Evolutionary conservation across 371 early-diverging fungal species (phyloP), one percentile per base, ranked within the genome.

Genomic region (Rhizomucor pusillus): DNA sequence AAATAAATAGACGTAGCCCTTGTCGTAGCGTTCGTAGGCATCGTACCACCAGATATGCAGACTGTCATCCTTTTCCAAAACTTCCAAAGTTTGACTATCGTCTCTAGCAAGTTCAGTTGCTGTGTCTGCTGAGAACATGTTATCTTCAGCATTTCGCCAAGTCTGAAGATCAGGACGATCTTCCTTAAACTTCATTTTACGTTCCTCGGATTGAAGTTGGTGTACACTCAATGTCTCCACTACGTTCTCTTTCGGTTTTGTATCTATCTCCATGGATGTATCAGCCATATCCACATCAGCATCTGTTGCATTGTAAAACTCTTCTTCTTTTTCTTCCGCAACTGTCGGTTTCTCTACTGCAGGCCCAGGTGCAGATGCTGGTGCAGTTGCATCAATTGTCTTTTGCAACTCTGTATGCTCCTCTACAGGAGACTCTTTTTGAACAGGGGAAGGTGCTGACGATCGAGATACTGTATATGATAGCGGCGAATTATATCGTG

Each of bases 21-120:
- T 77, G n/a, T 77, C 77, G 58, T 79, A 75, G 35, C 82, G 81
- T 62, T 98, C 98, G 59, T 76, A 84, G 5, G 93, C 95, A 75
- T 98, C 99, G 50, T 95, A 77, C 97, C 96, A 98, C 73, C 84
- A 94, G 71, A 98, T 71, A 33, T 70, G 67, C 45, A 91, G 43
- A 12, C 70, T 74, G 18, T 86, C 89, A 51, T 86, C 84, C 4
- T 66, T 56, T 54, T 88, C 85, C 43, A 86, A 56, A n/a, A 83
- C 63, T 24, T 67, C 52, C 23, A 24, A 33, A 0, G 25, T 43
- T 47, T 54, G 47, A 9, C 29, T 54, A 29, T 66, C 59, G 37
- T 64, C 41, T 39, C 49, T 35, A 46, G 59, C 16, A 47, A 61
- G 57, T 50, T 64, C 56, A 20, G 51, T 50, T 39, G 66, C 54